These are phyloP conservation scores for Paecilomyces dactylethromorphus DNA, from an alignment of 2,329 filamentous ascomycete species.

Conservation along the genomic window DNA sequence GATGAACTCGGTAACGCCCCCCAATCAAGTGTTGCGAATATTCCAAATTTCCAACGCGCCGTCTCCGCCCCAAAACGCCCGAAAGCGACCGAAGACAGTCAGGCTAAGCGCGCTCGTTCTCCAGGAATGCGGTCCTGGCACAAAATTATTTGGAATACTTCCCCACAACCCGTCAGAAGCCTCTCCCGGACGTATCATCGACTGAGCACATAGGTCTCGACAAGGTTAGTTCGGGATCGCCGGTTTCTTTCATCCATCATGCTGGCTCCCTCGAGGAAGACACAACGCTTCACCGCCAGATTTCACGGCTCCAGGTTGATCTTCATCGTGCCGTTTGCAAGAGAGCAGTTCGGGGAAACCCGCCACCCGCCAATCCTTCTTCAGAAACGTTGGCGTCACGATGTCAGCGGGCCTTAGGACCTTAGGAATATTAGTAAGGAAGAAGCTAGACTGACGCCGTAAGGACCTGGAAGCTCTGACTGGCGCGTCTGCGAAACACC, in stretches of 20 bases:
- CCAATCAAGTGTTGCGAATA: neutral
- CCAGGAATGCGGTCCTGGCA: neutral
- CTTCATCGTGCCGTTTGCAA: neutral
- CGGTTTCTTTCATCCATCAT: neutral
- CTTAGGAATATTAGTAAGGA: neutral
- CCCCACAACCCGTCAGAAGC: neutral
- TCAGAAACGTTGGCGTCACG: neutral
- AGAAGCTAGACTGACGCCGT: neutral
- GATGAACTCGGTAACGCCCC: neutral
- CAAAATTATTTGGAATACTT: neutral
- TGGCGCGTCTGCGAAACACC: neutral
- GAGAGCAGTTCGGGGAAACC: neutral
- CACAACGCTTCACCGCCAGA: neutral
- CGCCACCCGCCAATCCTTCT: neutral
- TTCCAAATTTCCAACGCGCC: neutral
- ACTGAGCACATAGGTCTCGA: neutral
- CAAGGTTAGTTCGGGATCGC: neutral
- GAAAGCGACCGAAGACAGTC: neutral
- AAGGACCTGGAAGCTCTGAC: no score
- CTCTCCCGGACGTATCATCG: neutral
- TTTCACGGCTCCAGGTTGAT: neutral
- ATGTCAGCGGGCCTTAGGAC: neutral
- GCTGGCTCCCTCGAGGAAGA: neutral
- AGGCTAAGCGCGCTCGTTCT: neutral
- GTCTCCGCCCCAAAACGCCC: neutral